Evolutionary conservation across 108 stramenopile genomes (phyloP).

Genomic region (Schizochytrium sp.): DNA sequence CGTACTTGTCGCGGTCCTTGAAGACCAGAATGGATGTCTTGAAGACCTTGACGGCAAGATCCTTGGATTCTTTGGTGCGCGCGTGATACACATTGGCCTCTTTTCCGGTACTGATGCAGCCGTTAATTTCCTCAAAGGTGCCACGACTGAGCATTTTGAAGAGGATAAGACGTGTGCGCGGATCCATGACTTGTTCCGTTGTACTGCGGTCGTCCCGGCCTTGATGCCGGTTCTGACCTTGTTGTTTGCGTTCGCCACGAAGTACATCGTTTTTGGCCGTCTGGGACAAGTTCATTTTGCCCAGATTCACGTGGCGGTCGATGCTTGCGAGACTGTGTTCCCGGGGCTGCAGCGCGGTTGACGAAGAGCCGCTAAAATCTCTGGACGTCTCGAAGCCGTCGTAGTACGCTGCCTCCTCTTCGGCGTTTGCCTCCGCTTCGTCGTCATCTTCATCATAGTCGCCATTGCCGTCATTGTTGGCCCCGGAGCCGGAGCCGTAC

Average conservation of each 20-base stretch:
- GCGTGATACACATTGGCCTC: slow-evolving; percentile 99
- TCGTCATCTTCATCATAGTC: background rate
- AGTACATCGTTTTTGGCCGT: slow-evolving; percentile 70
- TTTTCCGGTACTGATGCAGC: slow-evolving; percentile 94
- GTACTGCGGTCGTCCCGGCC: slow-evolving; percentile 92
- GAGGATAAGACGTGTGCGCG: slow-evolving; percentile 84
- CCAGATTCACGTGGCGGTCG: slow-evolving; percentile 32
- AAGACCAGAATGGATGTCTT: slow-evolving; percentile 97
- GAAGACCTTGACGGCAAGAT: slow-evolving; percentile 96
- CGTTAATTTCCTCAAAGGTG: slow-evolving; percentile 79
- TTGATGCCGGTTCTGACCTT: slow-evolving; percentile 70
- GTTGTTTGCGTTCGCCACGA: slow-evolving; percentile 74
- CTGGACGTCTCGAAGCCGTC: slow-evolving; percentile 34
- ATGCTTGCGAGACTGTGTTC: slow-evolving; percentile 56
- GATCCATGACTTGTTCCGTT: slow-evolving; percentile 77
- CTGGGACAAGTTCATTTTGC: slow-evolving; percentile 53
- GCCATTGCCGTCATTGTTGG: background rate
- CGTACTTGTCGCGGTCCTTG: slow-evolving; percentile 97
- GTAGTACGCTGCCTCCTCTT: slow-evolving; percentile 39
- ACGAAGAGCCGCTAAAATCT: background rate
- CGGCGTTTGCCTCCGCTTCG: slow-evolving; percentile 26
- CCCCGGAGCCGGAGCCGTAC: background rate
- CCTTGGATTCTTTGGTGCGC: slow-evolving; percentile 53
- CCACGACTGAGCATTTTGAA: slow-evolving; percentile 87
- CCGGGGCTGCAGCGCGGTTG: background rate